phyloP scores from a whole-genome alignment of 2,329 filamentous ascomycete species.

The Fusarium ambrosium region DNA sequence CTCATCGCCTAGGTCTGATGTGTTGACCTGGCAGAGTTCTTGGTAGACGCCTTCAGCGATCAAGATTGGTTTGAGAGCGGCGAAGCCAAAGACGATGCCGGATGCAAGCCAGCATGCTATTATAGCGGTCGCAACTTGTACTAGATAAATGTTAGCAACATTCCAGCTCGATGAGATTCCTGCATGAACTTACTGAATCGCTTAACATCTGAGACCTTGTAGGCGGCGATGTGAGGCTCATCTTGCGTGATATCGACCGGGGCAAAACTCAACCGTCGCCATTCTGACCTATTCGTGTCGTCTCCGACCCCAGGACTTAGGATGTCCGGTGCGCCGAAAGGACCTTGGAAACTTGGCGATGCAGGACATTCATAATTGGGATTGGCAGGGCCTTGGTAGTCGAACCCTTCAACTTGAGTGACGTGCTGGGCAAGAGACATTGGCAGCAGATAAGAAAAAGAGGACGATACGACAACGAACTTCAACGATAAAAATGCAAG shows the following conservation, averaged over 20 bases:
- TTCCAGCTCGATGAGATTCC: neutral
- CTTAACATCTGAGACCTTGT: slow-evolving; percentile 48
- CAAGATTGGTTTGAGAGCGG: slow-evolving; percentile 85
- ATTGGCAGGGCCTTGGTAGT: slow-evolving; percentile 51
- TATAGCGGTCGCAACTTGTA: slow-evolving; percentile 77
- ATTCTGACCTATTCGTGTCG: slow-evolving; percentile 34
- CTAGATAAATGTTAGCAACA: slow-evolving; percentile 54
- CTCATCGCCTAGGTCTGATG: slow-evolving; percentile 20
- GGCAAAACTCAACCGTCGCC: slow-evolving; percentile 48
- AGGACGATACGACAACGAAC: neutral
- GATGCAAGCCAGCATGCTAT: slow-evolving; percentile 82
- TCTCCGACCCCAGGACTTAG: slow-evolving; percentile 2
- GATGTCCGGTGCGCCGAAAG: neutral
- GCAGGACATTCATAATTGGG: slow-evolving; percentile 30
- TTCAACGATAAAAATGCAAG: neutral
- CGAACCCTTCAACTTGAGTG: slow-evolving; percentile 57
- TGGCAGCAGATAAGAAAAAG: neutral
- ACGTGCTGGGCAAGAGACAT: slow-evolving; percentile 62
- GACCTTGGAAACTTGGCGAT: neutral
- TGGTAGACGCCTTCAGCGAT: slow-evolving; percentile 79
- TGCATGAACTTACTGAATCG: slow-evolving; percentile 40
- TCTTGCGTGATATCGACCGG: slow-evolving; percentile 43
- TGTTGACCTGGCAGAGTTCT: slow-evolving; percentile 65
- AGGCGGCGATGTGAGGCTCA: slow-evolving; percentile 48
- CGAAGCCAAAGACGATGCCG: slow-evolving; percentile 86